These are phyloP conservation scores for Hamigera avellanea DNA, from an alignment of 495 filamentous ascomycete genomes.

Conservation along the genomic window DNA sequence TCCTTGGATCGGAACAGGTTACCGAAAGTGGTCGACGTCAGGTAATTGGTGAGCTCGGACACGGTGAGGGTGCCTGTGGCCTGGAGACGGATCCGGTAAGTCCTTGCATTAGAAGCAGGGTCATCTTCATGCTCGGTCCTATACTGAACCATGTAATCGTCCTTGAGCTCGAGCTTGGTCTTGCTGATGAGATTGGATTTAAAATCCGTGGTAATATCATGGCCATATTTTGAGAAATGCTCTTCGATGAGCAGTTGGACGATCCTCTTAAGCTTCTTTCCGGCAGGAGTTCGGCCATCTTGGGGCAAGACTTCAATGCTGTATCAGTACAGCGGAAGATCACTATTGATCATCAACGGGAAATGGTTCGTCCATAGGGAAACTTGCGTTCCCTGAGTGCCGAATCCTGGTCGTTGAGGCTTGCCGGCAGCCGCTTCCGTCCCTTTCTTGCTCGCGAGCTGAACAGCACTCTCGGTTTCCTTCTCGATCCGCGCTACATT, in stretches of 20 bases:
- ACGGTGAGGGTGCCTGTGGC: constrained; percentile 34
- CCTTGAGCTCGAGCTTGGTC: constrained; percentile 18
- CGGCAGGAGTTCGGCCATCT: constrained; percentile 25
- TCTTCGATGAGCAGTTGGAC: constrained; percentile 38
- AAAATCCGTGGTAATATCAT: constrained; percentile 46
- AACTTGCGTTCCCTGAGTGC: too few species aligned
- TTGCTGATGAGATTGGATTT: constrained; percentile 37
- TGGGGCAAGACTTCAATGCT: too few species aligned
- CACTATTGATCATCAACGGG: too few species aligned
- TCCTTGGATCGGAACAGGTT: constrained; percentile 25
- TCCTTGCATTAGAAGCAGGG: constrained; percentile 23
- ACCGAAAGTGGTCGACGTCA: constrained; percentile 36
- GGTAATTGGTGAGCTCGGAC: constrained; percentile 37
- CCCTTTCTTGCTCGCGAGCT: too few species aligned
- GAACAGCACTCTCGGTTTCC: too few species aligned
- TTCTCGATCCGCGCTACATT: too few species aligned
- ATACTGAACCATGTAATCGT: constrained; percentile 25
- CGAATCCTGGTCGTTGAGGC: too few species aligned
- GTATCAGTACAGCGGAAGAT: too few species aligned
- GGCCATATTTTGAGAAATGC: constrained; percentile 14
- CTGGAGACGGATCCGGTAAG: constrained; percentile 34
- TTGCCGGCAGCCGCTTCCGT: too few species aligned
- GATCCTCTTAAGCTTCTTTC: constrained; percentile 42
- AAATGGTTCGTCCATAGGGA: too few species aligned
- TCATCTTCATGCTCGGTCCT: constrained; percentile 30